These are phyloP conservation scores for Terfezia boudieri DNA, from an alignment of 495 filamentous ascomycete species.

Conservation along the genomic window DNA sequence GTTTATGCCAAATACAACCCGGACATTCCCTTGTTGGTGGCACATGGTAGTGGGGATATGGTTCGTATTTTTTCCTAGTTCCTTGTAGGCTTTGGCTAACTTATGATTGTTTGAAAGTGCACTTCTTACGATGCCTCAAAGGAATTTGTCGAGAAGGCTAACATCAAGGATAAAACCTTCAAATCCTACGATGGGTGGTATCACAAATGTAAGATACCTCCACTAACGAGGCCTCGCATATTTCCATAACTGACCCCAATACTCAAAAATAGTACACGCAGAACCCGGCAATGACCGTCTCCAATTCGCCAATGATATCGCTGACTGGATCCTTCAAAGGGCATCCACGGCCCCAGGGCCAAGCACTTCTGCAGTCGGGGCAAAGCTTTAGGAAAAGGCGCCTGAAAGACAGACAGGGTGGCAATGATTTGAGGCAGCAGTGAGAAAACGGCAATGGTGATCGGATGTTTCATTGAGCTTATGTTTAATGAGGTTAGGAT, in stretches of 20 bases:
- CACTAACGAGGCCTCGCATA: background rate
- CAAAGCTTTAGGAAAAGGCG: too few species aligned
- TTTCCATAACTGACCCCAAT: too few species aligned
- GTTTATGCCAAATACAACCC: slow-evolving; percentile 17
- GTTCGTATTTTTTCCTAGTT: background rate
- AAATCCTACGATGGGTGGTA: slow-evolving; percentile 54
- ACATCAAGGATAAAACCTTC: slow-evolving; percentile 42
- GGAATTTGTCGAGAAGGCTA: slow-evolving; percentile 27
- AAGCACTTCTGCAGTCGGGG: too few species aligned
- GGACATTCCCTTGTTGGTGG: slow-evolving; percentile 30
- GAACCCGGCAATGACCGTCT: slow-evolving; percentile 39
- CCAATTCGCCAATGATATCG: slow-evolving; percentile 46
- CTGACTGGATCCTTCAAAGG: slow-evolving; percentile 46
- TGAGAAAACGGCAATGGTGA: too few species aligned
- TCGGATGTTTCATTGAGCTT: too few species aligned
- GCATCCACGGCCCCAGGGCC: background rate
- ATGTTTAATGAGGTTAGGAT: too few species aligned
- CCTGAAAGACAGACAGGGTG: too few species aligned
- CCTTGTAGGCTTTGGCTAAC: background rate
- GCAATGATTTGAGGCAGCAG: too few species aligned
- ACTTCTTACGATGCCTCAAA: slow-evolving; percentile 39
- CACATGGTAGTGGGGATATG: slow-evolving; percentile 44
- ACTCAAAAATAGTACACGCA: slow-evolving; percentile 31
- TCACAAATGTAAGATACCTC: slow-evolving; percentile 33
- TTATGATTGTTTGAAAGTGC: slow-evolving; percentile 18